A percentile compares a stretch with the other conserved stretches of the same genome.
These are phyloP conservation scores for Russula sp. DNA, from an alignment of 768 basidiomycete species.

Conservation along the genomic window DNA sequence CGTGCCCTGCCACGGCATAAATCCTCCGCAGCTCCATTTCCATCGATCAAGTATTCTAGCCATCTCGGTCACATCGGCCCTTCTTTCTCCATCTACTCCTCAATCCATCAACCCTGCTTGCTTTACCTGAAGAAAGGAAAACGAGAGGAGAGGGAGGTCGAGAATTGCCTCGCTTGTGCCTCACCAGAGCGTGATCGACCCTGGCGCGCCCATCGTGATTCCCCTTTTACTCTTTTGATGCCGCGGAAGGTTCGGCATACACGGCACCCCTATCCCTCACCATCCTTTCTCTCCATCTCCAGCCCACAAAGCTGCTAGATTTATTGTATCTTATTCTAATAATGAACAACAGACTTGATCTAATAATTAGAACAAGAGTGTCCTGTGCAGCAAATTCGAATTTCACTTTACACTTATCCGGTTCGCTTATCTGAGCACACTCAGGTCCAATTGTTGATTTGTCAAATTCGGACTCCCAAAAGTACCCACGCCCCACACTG, in stretches of 20 bases:
- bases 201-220: background rate
- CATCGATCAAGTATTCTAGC: background rate
- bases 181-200: background rate
- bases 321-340: no score
- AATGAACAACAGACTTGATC: no score
- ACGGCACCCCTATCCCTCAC: conserved; percentile 8
- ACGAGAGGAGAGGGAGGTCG: no score
- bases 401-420: no score
- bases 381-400: no score
- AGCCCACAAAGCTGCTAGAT: no score
- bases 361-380: no score
- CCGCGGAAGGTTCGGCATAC: background rate
- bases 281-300: conserved; percentile 31
- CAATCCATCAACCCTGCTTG: no score
- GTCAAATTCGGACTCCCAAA: background rate
- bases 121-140: no score
- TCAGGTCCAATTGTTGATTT: no score
- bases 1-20: background rate
- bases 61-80: background rate
- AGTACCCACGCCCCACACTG: no score
- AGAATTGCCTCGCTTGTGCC: background rate
- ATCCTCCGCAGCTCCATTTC: background rate
- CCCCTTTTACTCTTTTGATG: background rate
- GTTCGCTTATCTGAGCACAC: no score
- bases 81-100: background rate